These are phyloP conservation scores for Magnusiomyces magnusii DNA, from an alignment of 1,139 yeast genomes.

Conservation along the genomic window DNA sequence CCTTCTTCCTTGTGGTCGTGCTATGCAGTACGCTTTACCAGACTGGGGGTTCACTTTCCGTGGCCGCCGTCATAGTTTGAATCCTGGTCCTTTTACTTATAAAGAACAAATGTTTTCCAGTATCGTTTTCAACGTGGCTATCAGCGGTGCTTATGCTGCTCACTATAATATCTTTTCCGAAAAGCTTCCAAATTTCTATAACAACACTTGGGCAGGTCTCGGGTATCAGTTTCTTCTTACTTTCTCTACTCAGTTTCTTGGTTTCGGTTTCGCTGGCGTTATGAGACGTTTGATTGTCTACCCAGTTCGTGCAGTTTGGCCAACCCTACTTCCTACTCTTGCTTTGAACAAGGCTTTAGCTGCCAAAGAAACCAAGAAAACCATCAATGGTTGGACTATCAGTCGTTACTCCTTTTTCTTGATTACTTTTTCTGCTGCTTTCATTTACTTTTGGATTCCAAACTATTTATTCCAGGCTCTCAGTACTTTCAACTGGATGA, in stretches of 20 bases:
- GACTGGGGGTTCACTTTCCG: constrained; percentile 39
- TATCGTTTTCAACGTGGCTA: constrained; percentile 20
- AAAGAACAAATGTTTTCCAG: constrained; percentile 64
- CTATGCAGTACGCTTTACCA: constrained; percentile 36
- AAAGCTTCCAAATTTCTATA: constrained; percentile 33
- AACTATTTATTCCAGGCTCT: constrained; percentile 43
- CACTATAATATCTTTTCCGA: constrained; percentile 37
- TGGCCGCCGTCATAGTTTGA: constrained; percentile 37
- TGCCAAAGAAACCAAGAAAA: constrained; percentile 15
- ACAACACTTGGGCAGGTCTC: constrained; percentile 35
- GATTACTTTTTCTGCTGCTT: constrained; percentile 35
- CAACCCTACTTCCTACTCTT: constrained; percentile 39
- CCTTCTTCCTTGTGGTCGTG: constrained; percentile 46
- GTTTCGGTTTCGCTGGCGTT: constrained; percentile 49
- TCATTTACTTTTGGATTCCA: constrained; percentile 52
- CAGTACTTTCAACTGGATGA: constrained; percentile 50
- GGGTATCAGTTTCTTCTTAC: constrained; percentile 42
- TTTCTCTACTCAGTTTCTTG: constrained; percentile 43
- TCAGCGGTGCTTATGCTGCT: constrained; percentile 31
- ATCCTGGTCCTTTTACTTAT: constrained; percentile 58
- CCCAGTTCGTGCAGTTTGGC: constrained; percentile 47
- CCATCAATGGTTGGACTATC: constrained; percentile 42
- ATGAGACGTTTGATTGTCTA: constrained; percentile 45
- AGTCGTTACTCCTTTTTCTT: constrained; percentile 42
- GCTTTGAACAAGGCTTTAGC: constrained; percentile 17